Base-by-base conservation (phyloP, 2,329 filamentous ascomycete genomes). In the Ciborinia camelliae region DNA sequence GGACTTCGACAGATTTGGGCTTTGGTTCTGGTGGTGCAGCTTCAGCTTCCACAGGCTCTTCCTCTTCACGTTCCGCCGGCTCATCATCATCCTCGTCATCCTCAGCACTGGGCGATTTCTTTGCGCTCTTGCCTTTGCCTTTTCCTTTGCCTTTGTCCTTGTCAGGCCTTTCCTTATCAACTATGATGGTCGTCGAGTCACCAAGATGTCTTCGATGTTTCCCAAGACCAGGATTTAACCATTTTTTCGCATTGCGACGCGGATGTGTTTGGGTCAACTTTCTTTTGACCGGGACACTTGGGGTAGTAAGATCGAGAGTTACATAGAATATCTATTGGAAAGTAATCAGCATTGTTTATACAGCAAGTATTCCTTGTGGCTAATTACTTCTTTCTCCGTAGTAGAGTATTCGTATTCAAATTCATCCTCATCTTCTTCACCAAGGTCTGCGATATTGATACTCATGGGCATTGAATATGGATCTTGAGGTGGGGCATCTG, bases 391-490 rank as follows among this genome's bases (percentile, higher is more conserved):
- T 18, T 81, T 86, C 71, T 89, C 85, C 0, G 84, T 86, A 3
- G 78, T 76, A 0, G 86, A 88, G 71, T 89, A 89, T 69, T 89
- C 86, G 69, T 88, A 88, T 71, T 89, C 86, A 84, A 85, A 89
- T 59, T 45, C 20, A 45, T 45, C 43, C 3, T 88, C 83, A 66
- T 86, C 79, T 12, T 48, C 51, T 45, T 67, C 67, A 12, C 62
- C 54, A 67, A 28, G 51, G 18, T 54, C 23, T 37, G 45, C 47
- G 18, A 50, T 32, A 60, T 61, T 18, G 18, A 53, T 51, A 45
- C 50, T 41, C 53, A 66, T 68, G 55, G 63, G 32, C 45, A 52
- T 39, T 41, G 51, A 43, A 45, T 63, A 32, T 43, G 47, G 30
- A 53, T 68, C 45, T 51, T 63, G 52, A 66, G 65, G 71, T 51